Percentiles rank a stretch among this genome's conserved stretches.
phyloP scores from a whole-genome alignment of 129 eudicot species.

The Saussurea involucrata region DNA sequence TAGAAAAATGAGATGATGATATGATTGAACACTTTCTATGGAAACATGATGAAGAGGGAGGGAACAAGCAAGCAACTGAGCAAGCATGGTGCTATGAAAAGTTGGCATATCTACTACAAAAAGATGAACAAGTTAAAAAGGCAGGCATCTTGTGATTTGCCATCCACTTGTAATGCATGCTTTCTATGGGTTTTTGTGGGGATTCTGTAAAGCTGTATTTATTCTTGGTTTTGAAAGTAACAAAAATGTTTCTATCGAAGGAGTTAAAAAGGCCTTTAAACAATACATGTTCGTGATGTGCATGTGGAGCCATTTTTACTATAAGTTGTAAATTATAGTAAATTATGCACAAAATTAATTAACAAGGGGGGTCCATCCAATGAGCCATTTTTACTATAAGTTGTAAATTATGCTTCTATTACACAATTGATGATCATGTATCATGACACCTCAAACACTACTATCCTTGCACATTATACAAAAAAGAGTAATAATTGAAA shows the following conservation, averaged over 20 bases:
- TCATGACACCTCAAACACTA: background rate
- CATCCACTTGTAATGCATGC: slow-evolving; percentile 25
- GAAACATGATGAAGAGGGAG: slow-evolving; percentile 33
- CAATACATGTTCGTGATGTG: background rate
- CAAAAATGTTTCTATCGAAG: background rate
- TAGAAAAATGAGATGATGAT: slow-evolving; percentile 1
- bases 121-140: slow-evolving; percentile 39
- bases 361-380: background rate
- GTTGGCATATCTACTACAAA: slow-evolving; percentile 30
- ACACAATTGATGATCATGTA: background rate
- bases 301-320: too few relatives aligned
- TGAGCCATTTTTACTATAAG: background rate
- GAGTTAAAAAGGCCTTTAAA: background rate
- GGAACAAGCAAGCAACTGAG: slow-evolving; percentile 26
- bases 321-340: too few relatives aligned
- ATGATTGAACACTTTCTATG: slow-evolving; percentile 28
- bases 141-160: slow-evolving; percentile 43
- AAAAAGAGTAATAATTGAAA: background rate
- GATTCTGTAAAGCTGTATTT: background rate
- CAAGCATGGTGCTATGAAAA: slow-evolving; percentile 33
- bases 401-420: background rate
- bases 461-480: background rate
- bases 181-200: background rate
- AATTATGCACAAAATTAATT: too few relatives aligned
- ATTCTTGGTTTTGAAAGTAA: background rate